These are phyloP conservation scores for Canavalia gladiata DNA, from an alignment of 306 rosid species.

Conservation along the genomic window DNA sequence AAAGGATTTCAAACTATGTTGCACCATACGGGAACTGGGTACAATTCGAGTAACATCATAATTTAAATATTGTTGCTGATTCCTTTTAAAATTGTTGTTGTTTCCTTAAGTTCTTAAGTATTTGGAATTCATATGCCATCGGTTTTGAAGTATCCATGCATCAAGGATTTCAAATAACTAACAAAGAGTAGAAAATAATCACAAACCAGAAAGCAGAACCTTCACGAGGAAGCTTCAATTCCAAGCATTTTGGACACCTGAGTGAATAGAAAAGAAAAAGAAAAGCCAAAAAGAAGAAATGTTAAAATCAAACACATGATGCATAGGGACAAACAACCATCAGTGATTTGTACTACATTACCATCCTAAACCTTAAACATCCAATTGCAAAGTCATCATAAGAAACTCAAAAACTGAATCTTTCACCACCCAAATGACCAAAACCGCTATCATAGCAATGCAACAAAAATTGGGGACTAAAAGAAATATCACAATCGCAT, in stretches of 20 bases:
- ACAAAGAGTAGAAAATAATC: conserved; percentile 29
- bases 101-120: no score
- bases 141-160: no score
- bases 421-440: conserved; percentile 19
- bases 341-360: neutral
- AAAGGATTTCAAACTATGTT: no score
- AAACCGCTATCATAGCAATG: neutral
- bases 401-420: neutral
- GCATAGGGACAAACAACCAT: neutral
- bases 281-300: neutral
- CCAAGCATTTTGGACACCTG: conserved; percentile 96
- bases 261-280: neutral
- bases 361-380: conserved; percentile 5
- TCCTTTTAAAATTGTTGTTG: no score
- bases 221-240: conserved; percentile 91
- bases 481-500: neutral
- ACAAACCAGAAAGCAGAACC: conserved; percentile 94
- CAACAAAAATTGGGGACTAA: neutral
- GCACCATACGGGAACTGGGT: no score
- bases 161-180: neutral
- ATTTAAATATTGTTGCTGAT: no score
- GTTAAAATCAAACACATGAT: neutral
- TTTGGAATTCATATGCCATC: no score
- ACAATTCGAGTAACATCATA: no score
- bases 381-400: conserved; percentile 7